Percentiles rank a stretch among this genome's conserved stretches.
These are phyloP conservation scores for Apophysomyces trapeziformis DNA, from an alignment of 371 early-diverging fungal genomes.

Conservation along the genomic window DNA sequence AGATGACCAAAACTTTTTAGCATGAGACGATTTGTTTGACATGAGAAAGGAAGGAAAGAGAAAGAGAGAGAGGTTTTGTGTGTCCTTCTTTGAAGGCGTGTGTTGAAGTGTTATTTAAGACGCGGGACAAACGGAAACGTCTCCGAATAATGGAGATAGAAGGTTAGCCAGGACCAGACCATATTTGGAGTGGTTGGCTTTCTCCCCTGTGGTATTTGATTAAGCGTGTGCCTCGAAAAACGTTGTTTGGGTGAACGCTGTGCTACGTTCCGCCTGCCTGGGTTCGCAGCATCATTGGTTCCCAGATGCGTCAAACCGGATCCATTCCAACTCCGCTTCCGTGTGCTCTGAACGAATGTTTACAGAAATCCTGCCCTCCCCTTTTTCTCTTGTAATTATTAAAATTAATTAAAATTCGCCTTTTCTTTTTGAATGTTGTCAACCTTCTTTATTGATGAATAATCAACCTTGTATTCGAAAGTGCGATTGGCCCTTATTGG, in stretches of 20 bases:
- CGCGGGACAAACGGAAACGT: slow-evolving; percentile 5
- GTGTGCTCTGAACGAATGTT: neutral
- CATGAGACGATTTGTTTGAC: neutral
- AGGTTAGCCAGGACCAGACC: neutral
- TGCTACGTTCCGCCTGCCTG: slow-evolving; percentile 10
- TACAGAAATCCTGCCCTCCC: neutral
- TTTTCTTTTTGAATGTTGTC: no score
- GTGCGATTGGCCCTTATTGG: no score
- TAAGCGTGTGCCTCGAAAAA: neutral
- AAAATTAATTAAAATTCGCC: neutral
- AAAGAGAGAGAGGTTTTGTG: no score
- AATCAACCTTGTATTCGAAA: no score
- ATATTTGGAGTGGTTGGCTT: neutral
- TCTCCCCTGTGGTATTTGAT: neutral
- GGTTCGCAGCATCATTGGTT: slow-evolving; percentile 11
- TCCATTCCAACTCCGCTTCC: neutral
- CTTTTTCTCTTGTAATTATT: neutral
- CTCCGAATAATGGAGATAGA: slow-evolving; percentile 2
- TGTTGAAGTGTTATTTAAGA: neutral
- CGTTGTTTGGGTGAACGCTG: neutral
- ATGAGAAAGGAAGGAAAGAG: neutral
- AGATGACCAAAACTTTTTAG: slow-evolving; percentile 5
- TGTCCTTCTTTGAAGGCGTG: neutral
- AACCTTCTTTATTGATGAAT: no score
- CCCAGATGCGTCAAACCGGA: slow-evolving; percentile 1